Evolutionary conservation across 208 protist genomes (phyloP).

Genomic region (Leishmania lainsoni): DNA sequence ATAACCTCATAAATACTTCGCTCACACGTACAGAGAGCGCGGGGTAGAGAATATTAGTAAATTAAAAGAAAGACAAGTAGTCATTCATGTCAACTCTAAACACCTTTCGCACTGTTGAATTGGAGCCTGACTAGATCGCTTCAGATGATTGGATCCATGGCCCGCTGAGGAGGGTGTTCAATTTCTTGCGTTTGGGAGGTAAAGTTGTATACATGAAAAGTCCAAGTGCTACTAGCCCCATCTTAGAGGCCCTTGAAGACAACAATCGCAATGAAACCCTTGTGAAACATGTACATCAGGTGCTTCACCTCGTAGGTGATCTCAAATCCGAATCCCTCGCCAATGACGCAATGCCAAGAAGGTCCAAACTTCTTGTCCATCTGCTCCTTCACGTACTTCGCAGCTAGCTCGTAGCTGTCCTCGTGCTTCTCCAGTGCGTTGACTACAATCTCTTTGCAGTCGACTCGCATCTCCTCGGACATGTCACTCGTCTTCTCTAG

Average conservation of each 20-base stretch:
- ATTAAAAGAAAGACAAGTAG: slow-evolving; percentile 10
- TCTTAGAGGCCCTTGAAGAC: slow-evolving; percentile 93
- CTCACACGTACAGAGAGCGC: not conserved
- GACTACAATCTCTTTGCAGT: slow-evolving; percentile 94
- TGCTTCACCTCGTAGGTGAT: slow-evolving; percentile 95
- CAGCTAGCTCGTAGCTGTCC: slow-evolving; percentile 93
- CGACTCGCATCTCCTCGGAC: slow-evolving; percentile 94
- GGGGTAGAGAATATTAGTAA: not conserved
- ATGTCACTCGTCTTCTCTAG: slow-evolving; percentile 95
- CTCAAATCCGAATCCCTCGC: slow-evolving; percentile 94
- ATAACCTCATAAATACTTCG: slow-evolving; percentile 1
- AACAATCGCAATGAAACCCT: slow-evolving; percentile 91
- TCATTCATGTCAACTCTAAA: not conserved
- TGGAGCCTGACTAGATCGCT: not conserved
- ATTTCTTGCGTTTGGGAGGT: slow-evolving; percentile 7
- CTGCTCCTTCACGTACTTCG: slow-evolving; percentile 93
- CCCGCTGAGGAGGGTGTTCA: not conserved
- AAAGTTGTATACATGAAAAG: slow-evolving; percentile 16
- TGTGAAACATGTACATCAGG: slow-evolving; percentile 95
- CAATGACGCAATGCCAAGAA: slow-evolving; percentile 95
- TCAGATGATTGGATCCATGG: too few species aligned
- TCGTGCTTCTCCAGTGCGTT: slow-evolving; percentile 94
- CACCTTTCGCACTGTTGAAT: not conserved
- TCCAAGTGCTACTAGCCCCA: slow-evolving; percentile 10
- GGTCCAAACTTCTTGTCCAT: slow-evolving; percentile 96